A percentile compares a stretch with the other conserved stretches of the same genome.
These are phyloP conservation scores for Nakazawaea laoshanensis DNA, from an alignment of 805 yeast genomes.

Conservation along the genomic window DNA sequence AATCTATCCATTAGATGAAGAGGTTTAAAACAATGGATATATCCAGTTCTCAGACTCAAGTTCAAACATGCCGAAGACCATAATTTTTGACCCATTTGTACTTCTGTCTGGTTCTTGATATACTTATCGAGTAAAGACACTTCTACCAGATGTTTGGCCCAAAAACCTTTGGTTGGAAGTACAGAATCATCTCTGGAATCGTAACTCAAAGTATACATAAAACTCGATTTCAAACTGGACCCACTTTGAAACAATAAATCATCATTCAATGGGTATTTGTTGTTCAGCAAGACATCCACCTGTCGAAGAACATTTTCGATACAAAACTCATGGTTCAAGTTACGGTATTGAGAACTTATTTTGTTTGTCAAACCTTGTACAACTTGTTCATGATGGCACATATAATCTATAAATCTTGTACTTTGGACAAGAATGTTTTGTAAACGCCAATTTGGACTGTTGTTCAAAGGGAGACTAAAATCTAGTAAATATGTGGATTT, in stretches of 20 bases:
- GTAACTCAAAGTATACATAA: slow-evolving; percentile 28
- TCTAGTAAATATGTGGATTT: slow-evolving; percentile 40
- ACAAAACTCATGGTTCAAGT: slow-evolving; percentile 39
- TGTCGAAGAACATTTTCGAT: slow-evolving; percentile 36
- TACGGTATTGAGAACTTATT: slow-evolving; percentile 24
- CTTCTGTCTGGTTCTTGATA: slow-evolving; percentile 32
- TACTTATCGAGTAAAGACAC: slow-evolving; percentile 17
- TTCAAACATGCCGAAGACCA: slow-evolving; percentile 14
- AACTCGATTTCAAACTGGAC: slow-evolving; percentile 33
- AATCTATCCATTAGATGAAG: slow-evolving; percentile 42
- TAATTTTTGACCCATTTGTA: slow-evolving; percentile 24
- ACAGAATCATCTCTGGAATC: slow-evolving; percentile 36
- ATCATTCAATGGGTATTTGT: slow-evolving; percentile 19
- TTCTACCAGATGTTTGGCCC: slow-evolving; percentile 28
- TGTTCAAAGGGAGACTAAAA: slow-evolving; percentile 35
- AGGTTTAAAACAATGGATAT: slow-evolving; percentile 14
- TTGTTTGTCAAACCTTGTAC: slow-evolving; percentile 34
- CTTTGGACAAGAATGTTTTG: slow-evolving; percentile 34
- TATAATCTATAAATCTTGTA: slow-evolving; percentile 37
- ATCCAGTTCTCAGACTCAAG: slow-evolving; percentile 18
- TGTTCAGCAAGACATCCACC: slow-evolving; percentile 16
- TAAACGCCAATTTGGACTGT: slow-evolving; percentile 29
- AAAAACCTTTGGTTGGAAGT: slow-evolving; percentile 34
- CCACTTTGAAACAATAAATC: slow-evolving; percentile 32
- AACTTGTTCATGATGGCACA: slow-evolving; percentile 33